phyloP scores from a whole-genome alignment of 1,284 basidiomycete species.

The Leccinum colubrinum region DNA sequence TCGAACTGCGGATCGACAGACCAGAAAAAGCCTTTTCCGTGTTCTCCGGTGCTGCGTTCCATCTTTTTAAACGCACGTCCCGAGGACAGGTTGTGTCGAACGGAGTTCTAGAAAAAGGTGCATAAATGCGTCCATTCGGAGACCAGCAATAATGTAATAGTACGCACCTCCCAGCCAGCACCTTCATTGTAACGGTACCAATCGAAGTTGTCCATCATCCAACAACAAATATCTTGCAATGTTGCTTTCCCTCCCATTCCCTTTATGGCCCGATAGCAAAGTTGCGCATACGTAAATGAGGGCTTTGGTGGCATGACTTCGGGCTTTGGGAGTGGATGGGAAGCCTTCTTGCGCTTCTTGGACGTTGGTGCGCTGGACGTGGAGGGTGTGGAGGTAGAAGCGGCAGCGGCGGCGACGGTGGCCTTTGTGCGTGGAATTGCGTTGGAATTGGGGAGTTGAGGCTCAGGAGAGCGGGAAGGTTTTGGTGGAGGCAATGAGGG shows the following conservation, averaged over 20 bases:
- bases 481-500: constrained; percentile 36
- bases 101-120: constrained; percentile 65
- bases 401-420: constrained; percentile 27
- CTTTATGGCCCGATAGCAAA: constrained; percentile 79
- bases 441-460: constrained; percentile 59
- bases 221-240: constrained; percentile 87
- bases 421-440: constrained; percentile 54
- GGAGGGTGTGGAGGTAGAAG: constrained; percentile 13
- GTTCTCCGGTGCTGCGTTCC: constrained; percentile 79
- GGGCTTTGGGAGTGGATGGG: constrained; percentile 52
- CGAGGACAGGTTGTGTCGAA: constrained; percentile 89
- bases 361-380: constrained; percentile 27
- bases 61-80: constrained; percentile 87
- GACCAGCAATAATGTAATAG: constrained; percentile 1
- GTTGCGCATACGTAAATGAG: constrained; percentile 72
- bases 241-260: constrained; percentile 83
- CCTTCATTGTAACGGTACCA: constrained; percentile 86
- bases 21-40: constrained; percentile 90
- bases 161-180: constrained; percentile 81
- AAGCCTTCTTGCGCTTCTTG: constrained; percentile 72
- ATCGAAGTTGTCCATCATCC: constrained; percentile 86
- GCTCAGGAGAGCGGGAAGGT: constrained; percentile 38
- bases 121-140: constrained; percentile 17
- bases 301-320: constrained; percentile 81
- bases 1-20: constrained; percentile 75